These are phyloP conservation scores for Mycena leptocephala DNA, from an alignment of 768 basidiomycete genomes.

Conservation along the genomic window DNA sequence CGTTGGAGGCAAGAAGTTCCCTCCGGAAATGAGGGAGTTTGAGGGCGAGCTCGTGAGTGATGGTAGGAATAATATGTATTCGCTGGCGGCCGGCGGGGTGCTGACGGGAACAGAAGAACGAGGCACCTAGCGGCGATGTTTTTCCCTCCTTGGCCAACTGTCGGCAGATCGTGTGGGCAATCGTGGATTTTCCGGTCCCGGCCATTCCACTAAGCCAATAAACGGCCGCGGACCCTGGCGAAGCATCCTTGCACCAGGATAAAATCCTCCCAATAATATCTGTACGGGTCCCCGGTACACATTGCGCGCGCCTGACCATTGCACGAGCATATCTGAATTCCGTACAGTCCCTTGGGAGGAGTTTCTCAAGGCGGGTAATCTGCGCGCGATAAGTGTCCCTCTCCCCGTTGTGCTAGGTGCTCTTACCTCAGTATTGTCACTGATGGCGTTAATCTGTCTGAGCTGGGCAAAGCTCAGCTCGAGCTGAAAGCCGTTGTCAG, in stretches of 20 bases:
- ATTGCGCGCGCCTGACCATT: background rate
- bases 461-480: background rate
- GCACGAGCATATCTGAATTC: background rate
- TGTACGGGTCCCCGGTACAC: background rate
- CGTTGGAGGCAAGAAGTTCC: background rate
- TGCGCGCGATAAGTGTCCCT: background rate
- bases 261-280: background rate
- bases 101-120: constrained; percentile 32
- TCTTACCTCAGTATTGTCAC: background rate
- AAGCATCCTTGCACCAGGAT: background rate
- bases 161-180: constrained; percentile 36
- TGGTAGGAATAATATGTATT: background rate
- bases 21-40: background rate
- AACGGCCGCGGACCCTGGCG: constrained; percentile 29
- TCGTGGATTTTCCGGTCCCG: constrained; percentile 16
- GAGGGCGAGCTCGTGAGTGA: background rate
- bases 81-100: background rate
- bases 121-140: constrained; percentile 60
- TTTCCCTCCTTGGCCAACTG: constrained; percentile 51
- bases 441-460: background rate
- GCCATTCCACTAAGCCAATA: constrained; percentile 41
- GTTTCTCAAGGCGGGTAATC: background rate
- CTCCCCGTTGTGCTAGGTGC: too few species aligned
- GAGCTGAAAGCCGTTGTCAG: background rate
- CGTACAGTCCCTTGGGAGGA: background rate